Evolutionary conservation across 2,329 filamentous ascomycete genomes (phyloP).

Genomic region (Neoarthrinium moseri): DNA sequence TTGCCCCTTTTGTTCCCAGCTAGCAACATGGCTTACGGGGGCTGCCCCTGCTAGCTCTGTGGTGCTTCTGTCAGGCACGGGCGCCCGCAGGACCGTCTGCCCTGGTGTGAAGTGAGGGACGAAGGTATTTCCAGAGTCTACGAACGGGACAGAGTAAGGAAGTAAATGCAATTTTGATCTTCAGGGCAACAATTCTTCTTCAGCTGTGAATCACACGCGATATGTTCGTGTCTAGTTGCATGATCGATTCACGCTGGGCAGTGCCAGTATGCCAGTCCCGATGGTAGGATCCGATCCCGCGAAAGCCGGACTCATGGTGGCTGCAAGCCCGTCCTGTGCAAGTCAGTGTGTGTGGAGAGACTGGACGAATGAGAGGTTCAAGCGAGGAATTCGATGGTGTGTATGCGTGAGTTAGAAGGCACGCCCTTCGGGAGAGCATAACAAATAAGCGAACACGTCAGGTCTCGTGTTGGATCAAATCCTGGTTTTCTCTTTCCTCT

Average conservation of each 20-base stretch:
- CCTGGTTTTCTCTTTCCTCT: not conserved
- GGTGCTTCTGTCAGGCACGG: not conserved
- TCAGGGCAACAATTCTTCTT: no score
- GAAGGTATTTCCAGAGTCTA: not conserved
- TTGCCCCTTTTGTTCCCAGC: not conserved
- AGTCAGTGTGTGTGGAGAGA: not conserved
- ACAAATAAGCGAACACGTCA: not conserved
- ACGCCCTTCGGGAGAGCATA: not conserved
- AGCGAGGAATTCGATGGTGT: not conserved
- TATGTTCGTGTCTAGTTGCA: no score
- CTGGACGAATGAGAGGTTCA: not conserved
- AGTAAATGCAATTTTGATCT: no score
- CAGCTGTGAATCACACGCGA: no score
- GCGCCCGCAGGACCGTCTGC: not conserved
- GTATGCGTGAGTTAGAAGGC: not conserved
- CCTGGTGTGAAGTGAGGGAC: not conserved
- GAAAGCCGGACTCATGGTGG: not conserved
- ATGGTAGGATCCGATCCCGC: no score
- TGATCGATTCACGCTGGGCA: no score
- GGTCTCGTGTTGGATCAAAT: not conserved
- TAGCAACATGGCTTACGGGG: not conserved
- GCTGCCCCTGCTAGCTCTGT: not conserved
- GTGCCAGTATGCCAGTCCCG: no score
- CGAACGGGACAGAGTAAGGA: not conserved
- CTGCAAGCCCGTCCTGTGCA: not conserved